A percentile compares a stretch with the other conserved stretches of the same genome.
Evolutionary conservation across 2,329 filamentous ascomycete species (phyloP).

Genomic region (Paraphaeosphaeria minitans): DNA sequence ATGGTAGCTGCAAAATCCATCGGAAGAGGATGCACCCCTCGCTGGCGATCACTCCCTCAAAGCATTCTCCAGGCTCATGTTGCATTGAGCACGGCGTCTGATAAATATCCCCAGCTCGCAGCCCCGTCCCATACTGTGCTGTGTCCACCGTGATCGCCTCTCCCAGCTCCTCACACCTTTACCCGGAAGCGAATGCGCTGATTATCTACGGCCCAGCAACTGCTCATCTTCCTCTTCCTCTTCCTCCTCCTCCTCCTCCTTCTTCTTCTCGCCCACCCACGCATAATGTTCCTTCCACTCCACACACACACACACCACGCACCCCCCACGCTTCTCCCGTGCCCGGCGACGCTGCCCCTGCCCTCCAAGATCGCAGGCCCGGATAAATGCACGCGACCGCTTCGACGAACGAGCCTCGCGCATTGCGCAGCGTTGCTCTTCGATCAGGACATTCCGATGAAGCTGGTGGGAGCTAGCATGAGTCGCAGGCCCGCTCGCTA

Average conservation of each 20-base stretch:
- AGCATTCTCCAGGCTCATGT: not conserved
- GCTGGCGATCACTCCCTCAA: not conserved
- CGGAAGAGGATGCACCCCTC: not conserved
- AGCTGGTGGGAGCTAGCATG: not conserved
- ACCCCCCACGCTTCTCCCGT: not conserved
- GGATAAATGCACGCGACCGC: slow-evolving; percentile 1
- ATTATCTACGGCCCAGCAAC: no score
- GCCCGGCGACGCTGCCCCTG: not conserved
- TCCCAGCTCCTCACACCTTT: not conserved
- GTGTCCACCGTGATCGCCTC: not conserved
- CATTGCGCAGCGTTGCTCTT: not conserved
- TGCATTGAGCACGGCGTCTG: no score
- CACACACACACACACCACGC: not conserved
- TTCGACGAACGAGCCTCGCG: not conserved
- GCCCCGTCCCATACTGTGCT: not conserved
- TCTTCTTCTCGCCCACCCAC: not conserved
- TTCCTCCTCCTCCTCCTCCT: no score
- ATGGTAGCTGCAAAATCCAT: not conserved
- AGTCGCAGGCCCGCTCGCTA: not conserved
- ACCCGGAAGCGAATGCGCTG: no score
- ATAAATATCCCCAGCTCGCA: not conserved
- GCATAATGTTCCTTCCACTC: not conserved
- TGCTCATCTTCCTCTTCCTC: no score
- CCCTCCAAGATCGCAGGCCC: not conserved
- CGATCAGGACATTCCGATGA: not conserved